Evolutionary conservation across 139 green algal genomes (phyloP).

Genomic region (Zygnema circumcarinatum): DNA sequence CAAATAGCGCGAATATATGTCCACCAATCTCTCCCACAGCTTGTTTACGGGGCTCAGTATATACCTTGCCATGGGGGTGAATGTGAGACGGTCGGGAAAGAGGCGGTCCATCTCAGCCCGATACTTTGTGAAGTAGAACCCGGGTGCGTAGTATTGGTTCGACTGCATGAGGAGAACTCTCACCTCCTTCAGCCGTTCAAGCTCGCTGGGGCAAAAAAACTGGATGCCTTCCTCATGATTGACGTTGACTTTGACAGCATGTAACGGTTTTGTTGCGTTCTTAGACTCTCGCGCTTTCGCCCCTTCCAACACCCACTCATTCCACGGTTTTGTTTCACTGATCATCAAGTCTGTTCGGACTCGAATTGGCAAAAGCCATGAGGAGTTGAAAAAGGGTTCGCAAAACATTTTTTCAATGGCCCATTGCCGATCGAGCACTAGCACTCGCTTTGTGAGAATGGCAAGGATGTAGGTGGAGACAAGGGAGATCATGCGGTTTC

Average conservation of each 20-base stretch:
- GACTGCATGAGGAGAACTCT: slow-evolving; percentile 2
- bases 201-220: slow-evolving; percentile 13
- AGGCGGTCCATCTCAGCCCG: slow-evolving; percentile 1
- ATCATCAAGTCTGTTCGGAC: background rate
- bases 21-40: slow-evolving; percentile 18
- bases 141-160: slow-evolving; percentile 24
- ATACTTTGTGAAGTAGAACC: slow-evolving; percentile 18
- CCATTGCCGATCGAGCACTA: background rate
- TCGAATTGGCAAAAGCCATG: slow-evolving; percentile 17
- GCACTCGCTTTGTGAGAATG: slow-evolving; percentile 15
- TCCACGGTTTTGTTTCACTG: background rate
- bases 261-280: background rate
- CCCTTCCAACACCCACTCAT: background rate
- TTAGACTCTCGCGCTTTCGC: background rate
- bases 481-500: slow-evolving; percentile 15
- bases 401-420: background rate
- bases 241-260: background rate
- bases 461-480: slow-evolving; percentile 24
- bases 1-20: background rate
- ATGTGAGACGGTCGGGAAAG: slow-evolving; percentile 20
- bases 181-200: slow-evolving; percentile 1
- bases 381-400: slow-evolving; percentile 12
- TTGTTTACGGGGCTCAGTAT: slow-evolving; percentile 19
- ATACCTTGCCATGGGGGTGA: slow-evolving; percentile 14
- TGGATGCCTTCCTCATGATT: background rate